Conservation (phyloP, 2,329 filamentous ascomycete genomes). For the Colletotrichum godetiae region DNA sequence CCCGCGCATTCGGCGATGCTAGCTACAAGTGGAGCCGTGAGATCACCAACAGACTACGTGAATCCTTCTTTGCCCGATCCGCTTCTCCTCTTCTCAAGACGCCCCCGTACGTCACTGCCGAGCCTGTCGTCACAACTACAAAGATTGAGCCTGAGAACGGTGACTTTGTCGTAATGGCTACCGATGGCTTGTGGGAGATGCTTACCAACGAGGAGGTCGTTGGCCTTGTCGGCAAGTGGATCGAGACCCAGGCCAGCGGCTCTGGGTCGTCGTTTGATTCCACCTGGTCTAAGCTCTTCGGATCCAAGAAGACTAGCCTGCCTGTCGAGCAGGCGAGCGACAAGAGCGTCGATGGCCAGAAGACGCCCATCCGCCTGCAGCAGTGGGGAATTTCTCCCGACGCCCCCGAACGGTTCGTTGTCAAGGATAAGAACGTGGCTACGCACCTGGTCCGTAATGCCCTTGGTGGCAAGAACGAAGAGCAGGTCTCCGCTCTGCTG, state of each 20-base stretch:
- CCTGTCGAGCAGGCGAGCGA: constrained; percentile 77
- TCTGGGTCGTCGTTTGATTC: constrained; percentile 74
- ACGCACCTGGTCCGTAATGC: constrained; percentile 97
- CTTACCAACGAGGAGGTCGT: constrained; percentile 98
- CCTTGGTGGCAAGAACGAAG: constrained; percentile 89
- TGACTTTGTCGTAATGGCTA: constrained; percentile 96
- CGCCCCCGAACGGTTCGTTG: constrained; percentile 85
- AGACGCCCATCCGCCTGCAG: constrained; percentile 85
- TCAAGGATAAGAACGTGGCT: constrained; percentile 95
- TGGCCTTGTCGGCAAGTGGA: constrained; percentile 95
- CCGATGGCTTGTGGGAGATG: constrained; percentile 99
- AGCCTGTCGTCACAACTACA: constrained; percentile 93
- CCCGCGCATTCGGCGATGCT: constrained; percentile 94
- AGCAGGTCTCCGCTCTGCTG: constrained; percentile 92
- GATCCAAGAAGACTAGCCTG: constrained; percentile 64
- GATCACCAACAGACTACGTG: constrained; percentile 83
- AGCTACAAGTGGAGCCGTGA: constrained; percentile 96
- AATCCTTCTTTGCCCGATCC: constrained; percentile 87
- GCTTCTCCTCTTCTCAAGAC: constrained; percentile 84
- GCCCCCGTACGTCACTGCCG: constrained; percentile 96
- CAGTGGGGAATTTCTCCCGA: constrained; percentile 89
- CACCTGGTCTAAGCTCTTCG: constrained; percentile 75
- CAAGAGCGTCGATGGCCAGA: constrained; percentile 74
- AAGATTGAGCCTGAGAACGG: constrained; percentile 89
- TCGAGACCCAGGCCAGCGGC: constrained; percentile 77